Evolutionary conservation across 306 rosid genomes (phyloP), one percentile per base, ranked within the genome.

Genomic region (Abrus pulchellus): DNA sequence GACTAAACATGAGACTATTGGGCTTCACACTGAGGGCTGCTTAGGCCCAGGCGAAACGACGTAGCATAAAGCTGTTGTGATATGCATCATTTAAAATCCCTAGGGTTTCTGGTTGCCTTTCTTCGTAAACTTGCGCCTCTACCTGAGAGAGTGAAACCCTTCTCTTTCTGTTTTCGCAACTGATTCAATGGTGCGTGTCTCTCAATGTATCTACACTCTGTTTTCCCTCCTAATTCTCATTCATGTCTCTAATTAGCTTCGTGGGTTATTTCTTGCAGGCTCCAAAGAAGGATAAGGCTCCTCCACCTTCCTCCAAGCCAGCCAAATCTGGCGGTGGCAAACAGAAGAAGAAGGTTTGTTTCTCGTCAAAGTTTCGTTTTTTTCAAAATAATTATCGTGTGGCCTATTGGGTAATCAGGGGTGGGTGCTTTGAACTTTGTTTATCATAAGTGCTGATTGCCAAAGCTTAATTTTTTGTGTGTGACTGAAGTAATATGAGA

Each of bases 271-370:
- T 1, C 1, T 84, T 71, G 5, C 85, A 92, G 92, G 97, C 91
- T 56, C 97, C 93, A 61, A 91, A 91, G 92, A 91, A 91, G 89
- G 97, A 91, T 1, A 91, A 91, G 84, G 97, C 88, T 77, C 91
- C 91, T 47, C 90, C 97, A 47, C 91, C 92, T 0, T 89, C 93
- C 36, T 91, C 96, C 7, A 91, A 91, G 64, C 97, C 97, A 47
- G 93, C 89, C 78, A 91, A 89, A 45, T 89, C 90, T 49, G 91
- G 93, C 11, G 97, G 97, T 71, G 97, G 97, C 68, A 91, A 91
- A 86, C 93, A 89, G 84, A 91, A 91, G 90, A 91, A 91, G 86
- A 91, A 91, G 68, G 9, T 1, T 81, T 77, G 12, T 7, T 57
- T 38, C 28, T 12, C 9, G 1, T 20, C 14, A 4, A 33, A 27